Percentiles rank a stretch among this genome's conserved stretches.
phyloP scores from a whole-genome alignment of 2,329 filamentous ascomycete genomes.

The Fusarium sp. region DNA sequence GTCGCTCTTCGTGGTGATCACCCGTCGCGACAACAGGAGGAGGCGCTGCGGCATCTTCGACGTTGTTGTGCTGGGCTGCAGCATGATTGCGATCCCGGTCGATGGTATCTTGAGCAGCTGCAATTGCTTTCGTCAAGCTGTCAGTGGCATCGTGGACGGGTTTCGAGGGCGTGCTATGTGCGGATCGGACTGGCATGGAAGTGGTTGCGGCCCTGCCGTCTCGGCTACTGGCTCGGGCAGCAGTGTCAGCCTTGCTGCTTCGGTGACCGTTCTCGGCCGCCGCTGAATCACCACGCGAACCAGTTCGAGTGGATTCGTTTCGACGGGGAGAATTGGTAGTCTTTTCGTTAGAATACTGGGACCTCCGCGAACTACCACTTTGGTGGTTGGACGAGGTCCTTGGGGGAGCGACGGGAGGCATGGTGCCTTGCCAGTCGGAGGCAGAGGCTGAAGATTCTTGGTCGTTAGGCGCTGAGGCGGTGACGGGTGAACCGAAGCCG shows the following conservation, averaged over 20 bases:
- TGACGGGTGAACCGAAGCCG: conserved; percentile 59
- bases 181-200: conserved; percentile 57
- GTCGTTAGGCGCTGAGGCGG: conserved; percentile 52
- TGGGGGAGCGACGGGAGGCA: conserved; percentile 78
- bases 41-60: conserved; percentile 55
- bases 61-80: conserved; percentile 36
- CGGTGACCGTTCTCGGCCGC: conserved; percentile 44
- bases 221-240: conserved; percentile 52
- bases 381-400: conserved; percentile 78
- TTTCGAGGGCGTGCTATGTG: conserved; percentile 56
- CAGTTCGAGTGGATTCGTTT: conserved; percentile 49
- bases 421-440: conserved; percentile 65
- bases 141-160: conserved; percentile 81
- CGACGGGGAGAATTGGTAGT: conserved; percentile 55
- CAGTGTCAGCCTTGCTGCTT: conserved; percentile 50
- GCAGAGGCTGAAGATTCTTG: conserved; percentile 54
- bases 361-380: conserved; percentile 55
- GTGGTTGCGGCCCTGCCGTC: conserved; percentile 52
- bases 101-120: conserved; percentile 46
- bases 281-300: conserved; percentile 46
- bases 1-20: conserved; percentile 57
- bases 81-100: conserved; percentile 42
- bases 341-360: conserved; percentile 57
- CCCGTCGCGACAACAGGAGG: conserved; percentile 57
- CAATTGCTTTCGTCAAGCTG: conserved; percentile 77